Evolutionary conservation across 495 filamentous ascomycete genomes (phyloP).

Genomic region (Penicillium pancosmium): DNA sequence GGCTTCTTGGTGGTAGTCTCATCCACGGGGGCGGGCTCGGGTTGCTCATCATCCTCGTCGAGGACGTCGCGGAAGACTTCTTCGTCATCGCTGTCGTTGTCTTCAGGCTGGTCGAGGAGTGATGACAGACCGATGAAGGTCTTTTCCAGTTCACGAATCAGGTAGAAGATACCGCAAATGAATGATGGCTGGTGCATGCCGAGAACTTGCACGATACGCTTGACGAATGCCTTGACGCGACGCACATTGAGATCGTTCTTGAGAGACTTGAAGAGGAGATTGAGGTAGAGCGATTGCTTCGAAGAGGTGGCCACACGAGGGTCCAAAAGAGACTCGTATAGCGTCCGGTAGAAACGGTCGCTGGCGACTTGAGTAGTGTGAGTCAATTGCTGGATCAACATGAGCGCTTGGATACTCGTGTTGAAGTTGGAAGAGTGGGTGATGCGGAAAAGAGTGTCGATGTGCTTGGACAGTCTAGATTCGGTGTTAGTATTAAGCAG

Average conservation of each 20-base stretch:
- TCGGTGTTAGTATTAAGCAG: slow-evolving; percentile 21
- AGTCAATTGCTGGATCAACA: slow-evolving; percentile 93
- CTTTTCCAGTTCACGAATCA: slow-evolving; percentile 77
- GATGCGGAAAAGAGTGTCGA: slow-evolving; percentile 91
- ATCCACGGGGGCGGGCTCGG: slow-evolving; percentile 21
- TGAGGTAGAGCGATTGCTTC: slow-evolving; percentile 93
- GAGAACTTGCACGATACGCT: slow-evolving; percentile 85
- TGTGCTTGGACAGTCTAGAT: slow-evolving; percentile 73
- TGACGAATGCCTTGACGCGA: slow-evolving; percentile 92
- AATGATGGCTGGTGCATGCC: slow-evolving; percentile 89
- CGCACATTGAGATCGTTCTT: slow-evolving; percentile 85
- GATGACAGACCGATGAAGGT: slow-evolving; percentile 74
- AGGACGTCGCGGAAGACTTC: slow-evolving; percentile 73
- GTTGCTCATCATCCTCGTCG: slow-evolving; percentile 53
- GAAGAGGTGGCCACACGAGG: slow-evolving; percentile 85
- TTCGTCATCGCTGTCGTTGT: slow-evolving; percentile 65
- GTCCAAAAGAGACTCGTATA: slow-evolving; percentile 94
- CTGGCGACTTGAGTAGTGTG: slow-evolving; percentile 72
- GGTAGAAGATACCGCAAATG: slow-evolving; percentile 83
- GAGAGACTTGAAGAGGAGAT: slow-evolving; percentile 82
- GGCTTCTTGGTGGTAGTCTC: slow-evolving; percentile 31
- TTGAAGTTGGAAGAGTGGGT: slow-evolving; percentile 99
- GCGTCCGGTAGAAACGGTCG: slow-evolving; percentile 90
- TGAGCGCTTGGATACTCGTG: slow-evolving; percentile 92
- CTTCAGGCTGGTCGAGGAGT: slow-evolving; percentile 73